Evolutionary conservation across 441 rosid genomes (phyloP), one percentile per base, ranked within the genome.

Genomic region (Pelargonium fulgidum): DNA sequence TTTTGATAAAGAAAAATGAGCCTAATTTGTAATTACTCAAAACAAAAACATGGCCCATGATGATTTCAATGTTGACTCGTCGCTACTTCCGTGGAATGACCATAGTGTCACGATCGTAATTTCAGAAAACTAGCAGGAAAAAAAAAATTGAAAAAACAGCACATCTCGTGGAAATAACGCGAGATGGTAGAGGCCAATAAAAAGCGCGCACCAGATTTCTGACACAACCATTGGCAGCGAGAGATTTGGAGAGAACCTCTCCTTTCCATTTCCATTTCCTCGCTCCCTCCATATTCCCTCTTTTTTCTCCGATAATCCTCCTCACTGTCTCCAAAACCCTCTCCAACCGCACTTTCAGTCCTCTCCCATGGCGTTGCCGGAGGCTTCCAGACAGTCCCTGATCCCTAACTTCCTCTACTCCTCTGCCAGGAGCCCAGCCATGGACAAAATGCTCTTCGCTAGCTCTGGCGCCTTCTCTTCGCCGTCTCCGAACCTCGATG

Each of bases 381-480:
- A 91, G 4, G 82, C 86, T n/a, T 63, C 82, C 3, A 85, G 80
- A 33, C 75, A 84, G 10, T 81, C 91, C 0, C 82, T 87, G 66
- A 85, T 94, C 80, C 97, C 97, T 0, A 72, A 68, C 85, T 90
- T 81, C 83, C 95, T 94, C 64, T 94, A 94, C 82, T 81, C 91
- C 1, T 73, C 84, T 33, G 62, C 13, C 50, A 81, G 56, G 45
- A 68, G 68, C 61, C 86, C 50, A 79, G 72, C 83, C 54, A 73
- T 83, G 62, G 78, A 81, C 20, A 82, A 79, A 68, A 61, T 80
- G 47, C 67, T 83, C 61, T 65, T 59, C 72, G 62, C 84, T 66
- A 77, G 33, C 80, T 68, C 22, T 80, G 50, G 66, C 78, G 44
- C 78, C 56, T 68, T 81, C 44, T 41, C 67, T 68, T 29, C 72